Conservation (phyloP, 2,329 filamentous ascomycete genomes). For the Penicillium brevicompactum region DNA sequence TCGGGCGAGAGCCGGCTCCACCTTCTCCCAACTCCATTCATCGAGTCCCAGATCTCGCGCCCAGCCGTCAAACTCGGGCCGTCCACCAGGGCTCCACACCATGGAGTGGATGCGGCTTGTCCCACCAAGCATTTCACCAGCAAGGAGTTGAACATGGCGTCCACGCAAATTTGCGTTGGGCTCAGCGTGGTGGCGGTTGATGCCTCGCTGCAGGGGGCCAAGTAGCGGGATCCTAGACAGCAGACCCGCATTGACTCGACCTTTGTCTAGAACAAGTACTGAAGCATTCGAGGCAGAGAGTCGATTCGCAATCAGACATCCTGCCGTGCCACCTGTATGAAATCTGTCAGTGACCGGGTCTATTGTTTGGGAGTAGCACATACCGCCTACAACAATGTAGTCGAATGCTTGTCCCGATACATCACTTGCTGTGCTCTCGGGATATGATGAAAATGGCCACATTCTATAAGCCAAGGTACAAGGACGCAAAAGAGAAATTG, state of each 20-base stretch:
- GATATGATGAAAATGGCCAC: constrained; percentile 2
- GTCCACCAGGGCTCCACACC: constrained; percentile 1
- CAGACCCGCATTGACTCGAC: neutral
- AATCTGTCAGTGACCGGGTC: neutral
- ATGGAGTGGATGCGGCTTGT: constrained; percentile 1
- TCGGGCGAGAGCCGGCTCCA: neutral
- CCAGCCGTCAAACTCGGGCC: constrained; percentile 2
- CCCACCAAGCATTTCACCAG: constrained; percentile 1
- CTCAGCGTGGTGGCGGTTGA: neutral
- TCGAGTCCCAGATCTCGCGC: constrained; percentile 1
- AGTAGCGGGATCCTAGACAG: constrained; percentile 1
- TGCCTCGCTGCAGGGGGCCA: neutral
- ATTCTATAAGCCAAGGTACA: neutral
- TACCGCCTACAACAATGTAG: constrained; percentile 4
- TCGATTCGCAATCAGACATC: neutral
- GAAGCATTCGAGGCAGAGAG: neutral
- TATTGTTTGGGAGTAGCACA: neutral
- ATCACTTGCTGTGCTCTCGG: neutral
- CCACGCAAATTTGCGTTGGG: neutral
- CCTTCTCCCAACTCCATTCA: constrained; percentile 2
- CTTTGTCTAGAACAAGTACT: constrained; percentile 1
- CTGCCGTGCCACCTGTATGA: neutral
- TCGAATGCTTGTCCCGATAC: neutral
- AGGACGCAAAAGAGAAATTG: too few relatives aligned
- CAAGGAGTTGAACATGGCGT: constrained; percentile 1